Percentiles rank a stretch among this genome's conserved stretches.
phyloP scores from a whole-genome alignment of 1,284 basidiomycete species.

The Cryptococcus wingfieldii region DNA sequence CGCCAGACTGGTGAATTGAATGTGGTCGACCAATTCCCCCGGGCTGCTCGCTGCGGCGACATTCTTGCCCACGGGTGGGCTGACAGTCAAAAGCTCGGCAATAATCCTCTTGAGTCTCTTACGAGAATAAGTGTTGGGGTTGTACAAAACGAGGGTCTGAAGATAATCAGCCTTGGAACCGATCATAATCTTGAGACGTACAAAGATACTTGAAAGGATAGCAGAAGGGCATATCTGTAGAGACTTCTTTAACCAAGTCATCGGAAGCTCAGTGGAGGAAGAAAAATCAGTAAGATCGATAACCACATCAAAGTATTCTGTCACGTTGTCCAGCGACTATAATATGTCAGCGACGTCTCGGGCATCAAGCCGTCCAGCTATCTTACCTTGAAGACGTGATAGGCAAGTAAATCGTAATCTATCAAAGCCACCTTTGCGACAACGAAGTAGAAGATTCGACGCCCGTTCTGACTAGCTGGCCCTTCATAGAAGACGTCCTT shows the following conservation, averaged over 20 bases:
- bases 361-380: neutral
- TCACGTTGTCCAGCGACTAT: conserved; percentile 37
- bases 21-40: conserved; percentile 67
- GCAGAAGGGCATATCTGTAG: conserved; percentile 66
- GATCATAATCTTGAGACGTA: conserved; percentile 6
- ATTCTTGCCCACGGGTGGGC: conserved; percentile 59
- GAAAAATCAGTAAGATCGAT: conserved; percentile 78
- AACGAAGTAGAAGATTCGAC: conserved; percentile 50
- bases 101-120: conserved; percentile 61
- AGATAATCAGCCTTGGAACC: conserved; percentile 44
- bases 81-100: conserved; percentile 64
- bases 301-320: conserved; percentile 63
- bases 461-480: conserved; percentile 48
- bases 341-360: conserved; percentile 8
- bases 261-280: conserved; percentile 68
- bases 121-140: conserved; percentile 70
- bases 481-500: conserved; percentile 66
- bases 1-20: conserved; percentile 55
- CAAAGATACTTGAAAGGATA: conserved; percentile 30
- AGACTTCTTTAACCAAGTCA: conserved; percentile 75
- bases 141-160: conserved; percentile 64
- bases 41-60: conserved; percentile 54
- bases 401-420: conserved; percentile 79
- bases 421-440: conserved; percentile 73
- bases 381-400: conserved; percentile 70